phyloP scores from a whole-genome alignment of 345 rosid species.

The Arabis hirsuta region DNA sequence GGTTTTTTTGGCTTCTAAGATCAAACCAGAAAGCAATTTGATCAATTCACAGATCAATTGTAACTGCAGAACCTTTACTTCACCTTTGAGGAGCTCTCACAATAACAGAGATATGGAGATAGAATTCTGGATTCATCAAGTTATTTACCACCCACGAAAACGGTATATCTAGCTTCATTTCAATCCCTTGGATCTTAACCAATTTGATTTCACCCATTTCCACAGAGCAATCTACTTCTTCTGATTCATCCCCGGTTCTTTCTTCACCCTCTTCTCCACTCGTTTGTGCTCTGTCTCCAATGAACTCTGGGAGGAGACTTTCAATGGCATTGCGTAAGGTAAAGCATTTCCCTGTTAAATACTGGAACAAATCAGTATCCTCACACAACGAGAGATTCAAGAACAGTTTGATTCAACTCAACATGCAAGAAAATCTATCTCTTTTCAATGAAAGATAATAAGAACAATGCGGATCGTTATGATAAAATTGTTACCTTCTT shows the following conservation, averaged over 20 bases:
- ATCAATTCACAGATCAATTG: constrained; percentile 9
- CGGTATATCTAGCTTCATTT: constrained; percentile 80
- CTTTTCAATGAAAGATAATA: constrained; percentile 19
- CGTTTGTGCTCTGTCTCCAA: constrained; percentile 39
- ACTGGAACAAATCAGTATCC: constrained; percentile 10
- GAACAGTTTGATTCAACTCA: constrained; percentile 16
- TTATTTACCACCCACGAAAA: constrained; percentile 92
- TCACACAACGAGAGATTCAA: constrained; percentile 9
- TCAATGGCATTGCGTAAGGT: constrained; percentile 65
- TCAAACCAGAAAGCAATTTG: constrained; percentile 27
- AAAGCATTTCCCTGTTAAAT: constrained; percentile 66
- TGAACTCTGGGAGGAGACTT: constrained; percentile 64
- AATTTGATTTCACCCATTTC: constrained; percentile 61
- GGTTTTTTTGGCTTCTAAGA: constrained; percentile 14
- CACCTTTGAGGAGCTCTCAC: constrained; percentile 48
- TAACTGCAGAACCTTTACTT: background rate
- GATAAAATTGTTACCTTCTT: constrained; percentile 58
- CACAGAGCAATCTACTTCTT: constrained; percentile 35
- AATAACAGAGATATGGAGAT: constrained; percentile 73
- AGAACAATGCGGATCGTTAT: constrained; percentile 10
- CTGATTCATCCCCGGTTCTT: constrained; percentile 21
- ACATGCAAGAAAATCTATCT: constrained; percentile 3
- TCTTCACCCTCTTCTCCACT: constrained; percentile 44
- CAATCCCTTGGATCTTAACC: constrained; percentile 83
- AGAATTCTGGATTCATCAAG: constrained; percentile 82